These are phyloP conservation scores for Leccinum boreale DNA, from an alignment of 768 basidiomycete species.

Conservation along the genomic window DNA sequence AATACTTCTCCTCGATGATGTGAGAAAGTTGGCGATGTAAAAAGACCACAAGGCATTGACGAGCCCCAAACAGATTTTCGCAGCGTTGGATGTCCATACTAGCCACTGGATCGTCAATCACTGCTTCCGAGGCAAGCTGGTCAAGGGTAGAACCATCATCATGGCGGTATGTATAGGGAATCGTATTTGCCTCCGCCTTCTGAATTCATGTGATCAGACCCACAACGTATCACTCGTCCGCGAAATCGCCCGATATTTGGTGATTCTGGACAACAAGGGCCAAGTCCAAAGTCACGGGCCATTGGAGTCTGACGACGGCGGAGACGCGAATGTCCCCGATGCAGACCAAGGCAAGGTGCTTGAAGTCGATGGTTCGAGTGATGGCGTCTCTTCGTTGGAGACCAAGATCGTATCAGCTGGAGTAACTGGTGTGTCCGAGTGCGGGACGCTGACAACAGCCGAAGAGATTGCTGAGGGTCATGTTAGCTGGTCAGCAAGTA, in stretches of 20 bases:
- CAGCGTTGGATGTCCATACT: constrained; percentile 58
- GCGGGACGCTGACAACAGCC: constrained; percentile 5
- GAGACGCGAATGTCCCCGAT: neutral
- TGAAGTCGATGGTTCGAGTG: neutral
- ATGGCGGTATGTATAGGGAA: constrained; percentile 3
- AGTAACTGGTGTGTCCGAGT: neutral
- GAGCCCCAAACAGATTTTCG: constrained; percentile 33
- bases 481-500: constrained; percentile 15
- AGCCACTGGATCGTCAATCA: constrained; percentile 46
- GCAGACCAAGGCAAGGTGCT: neutral
- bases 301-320: constrained; percentile 27
- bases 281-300: constrained; percentile 44
- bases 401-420: constrained; percentile 9
- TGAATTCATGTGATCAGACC: constrained; percentile 18
- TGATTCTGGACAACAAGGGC: constrained; percentile 53
- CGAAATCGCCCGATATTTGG: constrained; percentile 35
- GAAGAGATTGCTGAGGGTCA: constrained; percentile 17
- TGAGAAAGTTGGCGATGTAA: constrained; percentile 20
- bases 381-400: constrained; percentile 23
- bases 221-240: constrained; percentile 30
- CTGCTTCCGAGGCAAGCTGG: constrained; percentile 30
- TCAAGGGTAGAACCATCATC: constrained; percentile 7
- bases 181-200: neutral
- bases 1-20: constrained; percentile 70
- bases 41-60: neutral